Base-by-base conservation (phyloP, 116 monocot genomes). In the Cymodocea nodosa region DNA sequence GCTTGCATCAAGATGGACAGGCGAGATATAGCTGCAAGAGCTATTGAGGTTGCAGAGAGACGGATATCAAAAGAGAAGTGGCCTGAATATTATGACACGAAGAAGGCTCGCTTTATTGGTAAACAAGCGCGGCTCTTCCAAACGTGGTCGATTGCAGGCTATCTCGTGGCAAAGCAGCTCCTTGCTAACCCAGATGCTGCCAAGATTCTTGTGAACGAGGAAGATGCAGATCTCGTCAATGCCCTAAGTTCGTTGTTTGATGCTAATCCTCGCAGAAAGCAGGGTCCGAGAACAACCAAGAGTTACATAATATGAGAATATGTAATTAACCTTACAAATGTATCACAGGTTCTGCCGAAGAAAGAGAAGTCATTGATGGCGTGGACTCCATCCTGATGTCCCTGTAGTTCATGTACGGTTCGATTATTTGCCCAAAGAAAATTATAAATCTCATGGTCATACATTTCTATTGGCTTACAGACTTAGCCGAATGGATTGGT, bases 31-130 rank as follows among this genome's bases (percentile, higher is more conserved):
- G 92, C 99, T 30, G 89, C 73, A 60, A 89, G 73, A 71, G 99
- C 99, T 49, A 64, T 99, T 60, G 85, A 89, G 69, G 81, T 86
- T 62, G 89, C 87, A 17, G 99, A 92, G 83, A 84, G 60, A 65
- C 79, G 92, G 34, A 67, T 99, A 64, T 40, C 84, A 34, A 48
- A 62, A 37, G 99, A 99, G 48, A 84, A 81, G 49, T 99, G 99
- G 92, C 99, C 99, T 4, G 99, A 99, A 79, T 99, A 99, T 74
- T 99, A 99, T 36, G 92, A 99, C 36, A 86, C 86, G 17, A 92
- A 92, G 66, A 73, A 73, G 22, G 92, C 75, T 14, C 85, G 89
- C 8, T 89, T 99, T 59, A 84, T 99, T 9, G 98, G 98, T 24
- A 99, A 99, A 35, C 98, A 92, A 68, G 78, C 98, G 19, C 80